phyloP scores from a whole-genome alignment of 2,329 filamentous ascomycete genomes.

The Dactylellina leptospora region DNA sequence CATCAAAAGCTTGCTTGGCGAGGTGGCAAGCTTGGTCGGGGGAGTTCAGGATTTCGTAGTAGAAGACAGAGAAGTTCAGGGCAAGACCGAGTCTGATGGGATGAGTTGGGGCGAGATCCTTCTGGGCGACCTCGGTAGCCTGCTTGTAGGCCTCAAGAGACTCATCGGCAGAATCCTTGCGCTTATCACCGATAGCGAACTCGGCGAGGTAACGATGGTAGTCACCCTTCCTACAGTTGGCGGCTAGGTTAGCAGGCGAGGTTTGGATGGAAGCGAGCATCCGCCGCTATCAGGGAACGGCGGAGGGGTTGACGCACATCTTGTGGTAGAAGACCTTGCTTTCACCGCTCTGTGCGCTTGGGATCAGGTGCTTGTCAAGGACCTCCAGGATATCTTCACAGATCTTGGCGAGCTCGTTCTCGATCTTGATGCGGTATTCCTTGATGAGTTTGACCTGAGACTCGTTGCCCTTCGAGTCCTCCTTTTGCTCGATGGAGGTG shows the following conservation, averaged over 20 bases:
- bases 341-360: conserved; percentile 94
- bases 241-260: too few relatives aligned
- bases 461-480: conserved; percentile 97
- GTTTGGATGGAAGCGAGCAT: too few relatives aligned
- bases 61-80: conserved; percentile 99
- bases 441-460: conserved; percentile 94
- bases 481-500: conserved; percentile 99
- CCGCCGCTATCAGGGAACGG: not conserved
- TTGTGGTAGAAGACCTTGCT: conserved; percentile 99
- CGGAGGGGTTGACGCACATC: conserved; percentile 73
- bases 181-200: conserved; percentile 91
- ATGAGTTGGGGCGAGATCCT: conserved; percentile 95
- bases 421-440: conserved; percentile 98
- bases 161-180: conserved; percentile 84
- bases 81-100: conserved; percentile 97
- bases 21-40: conserved; percentile 97
- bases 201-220: conserved; percentile 96
- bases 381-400: conserved; percentile 98
- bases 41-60: conserved; percentile 99
- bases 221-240: conserved; percentile 81
- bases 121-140: conserved; percentile 97
- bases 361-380: conserved; percentile 90
- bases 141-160: conserved; percentile 98
- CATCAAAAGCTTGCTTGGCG: conserved; percentile 98
- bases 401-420: conserved; percentile 95